Conservation (phyloP, 2,329 filamentous ascomycete species). For the Colletotrichum sp. region DNA sequence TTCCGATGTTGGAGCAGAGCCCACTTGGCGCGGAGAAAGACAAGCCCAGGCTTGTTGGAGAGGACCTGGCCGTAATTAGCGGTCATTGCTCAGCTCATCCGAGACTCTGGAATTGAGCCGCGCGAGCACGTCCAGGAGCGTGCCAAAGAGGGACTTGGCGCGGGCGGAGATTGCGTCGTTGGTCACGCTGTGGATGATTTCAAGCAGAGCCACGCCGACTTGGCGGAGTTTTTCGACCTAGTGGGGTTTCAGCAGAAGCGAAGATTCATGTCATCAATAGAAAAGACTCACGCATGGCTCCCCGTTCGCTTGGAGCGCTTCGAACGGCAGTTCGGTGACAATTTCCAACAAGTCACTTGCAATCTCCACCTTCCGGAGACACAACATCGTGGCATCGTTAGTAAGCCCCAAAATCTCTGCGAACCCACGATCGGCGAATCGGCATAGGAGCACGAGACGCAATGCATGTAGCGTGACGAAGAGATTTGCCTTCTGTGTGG, state of each 20-base stretch:
- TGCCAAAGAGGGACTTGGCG: slow-evolving; percentile 41
- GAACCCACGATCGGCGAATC: background rate
- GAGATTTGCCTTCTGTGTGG: slow-evolving; percentile 45
- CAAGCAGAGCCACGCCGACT: slow-evolving; percentile 40
- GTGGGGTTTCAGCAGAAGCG: fast-evolving
- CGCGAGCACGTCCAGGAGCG: slow-evolving; percentile 45
- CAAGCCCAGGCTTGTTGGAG: fast-evolving
- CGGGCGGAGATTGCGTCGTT: slow-evolving; percentile 39
- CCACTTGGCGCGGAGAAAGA: background rate
- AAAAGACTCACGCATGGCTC: slow-evolving; percentile 39
- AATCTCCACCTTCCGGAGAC: slow-evolving; percentile 42
- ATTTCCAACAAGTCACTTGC: slow-evolving; percentile 45
- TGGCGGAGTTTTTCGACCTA: slow-evolving; percentile 45
- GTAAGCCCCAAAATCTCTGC: background rate
- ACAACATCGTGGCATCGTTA: background rate
- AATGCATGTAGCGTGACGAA: slow-evolving; percentile 46
- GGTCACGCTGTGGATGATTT: slow-evolving; percentile 42
- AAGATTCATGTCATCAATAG: fast-evolving
- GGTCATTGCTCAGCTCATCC: slow-evolving; percentile 35
- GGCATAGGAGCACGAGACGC: slow-evolving; percentile 37
- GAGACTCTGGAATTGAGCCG: slow-evolving; percentile 47
- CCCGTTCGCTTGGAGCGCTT: slow-evolving; percentile 43
- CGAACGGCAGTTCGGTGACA: slow-evolving; percentile 45
- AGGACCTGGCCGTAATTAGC: background rate
- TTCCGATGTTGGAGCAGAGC: background rate